Evolutionary conservation across 805 yeast species (phyloP).

Genomic region (Spathaspora sp.): DNA sequence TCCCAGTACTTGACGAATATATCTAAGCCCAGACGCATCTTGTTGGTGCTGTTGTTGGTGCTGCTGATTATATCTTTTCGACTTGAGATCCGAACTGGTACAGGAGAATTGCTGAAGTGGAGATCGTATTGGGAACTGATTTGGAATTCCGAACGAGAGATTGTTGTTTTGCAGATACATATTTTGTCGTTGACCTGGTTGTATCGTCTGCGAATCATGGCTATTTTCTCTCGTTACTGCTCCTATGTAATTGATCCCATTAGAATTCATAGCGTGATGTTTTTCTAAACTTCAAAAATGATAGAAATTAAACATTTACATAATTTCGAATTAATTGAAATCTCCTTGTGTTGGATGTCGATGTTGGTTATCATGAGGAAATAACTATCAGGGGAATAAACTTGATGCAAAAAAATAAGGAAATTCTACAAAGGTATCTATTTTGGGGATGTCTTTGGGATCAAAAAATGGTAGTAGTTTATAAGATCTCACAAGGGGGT

Average conservation of each 20-base stretch:
- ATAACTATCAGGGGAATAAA: background rate
- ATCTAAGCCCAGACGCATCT: background rate
- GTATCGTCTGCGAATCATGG: background rate
- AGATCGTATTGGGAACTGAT: background rate
- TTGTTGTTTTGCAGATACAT: background rate
- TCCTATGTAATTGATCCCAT: background rate
- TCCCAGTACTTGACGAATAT: background rate
- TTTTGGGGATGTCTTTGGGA: background rate
- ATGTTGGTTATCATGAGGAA: background rate
- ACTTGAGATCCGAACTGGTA: background rate
- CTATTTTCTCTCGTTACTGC: background rate
- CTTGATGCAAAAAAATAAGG: background rate
- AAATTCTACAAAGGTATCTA: background rate
- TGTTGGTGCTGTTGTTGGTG: background rate
- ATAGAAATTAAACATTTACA: too few relatives aligned
- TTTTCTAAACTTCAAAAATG: background rate
- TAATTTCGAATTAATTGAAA: background rate
- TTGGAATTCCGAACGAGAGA: background rate
- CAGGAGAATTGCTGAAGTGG: background rate
- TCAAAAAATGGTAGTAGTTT: too few relatives aligned
- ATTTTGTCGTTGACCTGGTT: background rate
- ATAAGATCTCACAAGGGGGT: too few relatives aligned
- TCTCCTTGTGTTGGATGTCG: background rate
- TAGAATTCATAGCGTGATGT: background rate
- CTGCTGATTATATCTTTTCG: too few relatives aligned